These are phyloP conservation scores for Chamaecrista fasciculata DNA, from an alignment of 306 rosid species.

Conservation along the genomic window DNA sequence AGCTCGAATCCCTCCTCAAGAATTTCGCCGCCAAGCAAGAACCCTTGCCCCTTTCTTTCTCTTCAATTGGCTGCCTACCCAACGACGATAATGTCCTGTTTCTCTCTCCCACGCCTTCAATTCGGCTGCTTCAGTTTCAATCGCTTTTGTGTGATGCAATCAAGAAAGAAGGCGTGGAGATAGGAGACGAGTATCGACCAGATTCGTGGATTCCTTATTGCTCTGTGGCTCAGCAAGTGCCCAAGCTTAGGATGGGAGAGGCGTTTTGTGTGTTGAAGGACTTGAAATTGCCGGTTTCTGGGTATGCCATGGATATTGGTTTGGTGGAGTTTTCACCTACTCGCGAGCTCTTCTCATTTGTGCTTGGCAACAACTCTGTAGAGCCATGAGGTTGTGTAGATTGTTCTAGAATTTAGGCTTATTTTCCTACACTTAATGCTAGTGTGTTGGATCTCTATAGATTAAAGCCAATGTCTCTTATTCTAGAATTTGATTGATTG, in stretches of 20 bases:
- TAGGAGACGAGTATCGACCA: slow-evolving; percentile 53
- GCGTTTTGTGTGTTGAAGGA: slow-evolving; percentile 79
- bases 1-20: slow-evolving; percentile 51
- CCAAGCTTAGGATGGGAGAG: slow-evolving; percentile 64
- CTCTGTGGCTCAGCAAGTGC: slow-evolving; percentile 75
- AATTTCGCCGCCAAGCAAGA: slow-evolving; percentile 63
- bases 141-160: slow-evolving; percentile 68
- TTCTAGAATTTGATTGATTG: slow-evolving; percentile 8
- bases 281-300: slow-evolving; percentile 80
- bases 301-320: slow-evolving; percentile 84
- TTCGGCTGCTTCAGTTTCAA: slow-evolving; percentile 74
- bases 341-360: slow-evolving; percentile 79
- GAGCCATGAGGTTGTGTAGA: slow-evolving; percentile 45
- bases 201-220: slow-evolving; percentile 83
- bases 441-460: slow-evolving; percentile 21
- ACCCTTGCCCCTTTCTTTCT: slow-evolving; percentile 62
- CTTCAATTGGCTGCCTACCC: slow-evolving; percentile 63
- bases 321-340: slow-evolving; percentile 81
- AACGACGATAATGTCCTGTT: slow-evolving; percentile 63
- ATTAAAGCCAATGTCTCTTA: slow-evolving; percentile 23
- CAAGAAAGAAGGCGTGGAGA: slow-evolving; percentile 65
- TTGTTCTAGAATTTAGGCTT: slow-evolving; percentile 18
- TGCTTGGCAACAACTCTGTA: slow-evolving; percentile 62
- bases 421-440: not conserved
- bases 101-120: slow-evolving; percentile 77